phyloP scores from a whole-genome alignment of 2,329 filamentous ascomycete genomes.

The Cyphellophora attinorum region DNA sequence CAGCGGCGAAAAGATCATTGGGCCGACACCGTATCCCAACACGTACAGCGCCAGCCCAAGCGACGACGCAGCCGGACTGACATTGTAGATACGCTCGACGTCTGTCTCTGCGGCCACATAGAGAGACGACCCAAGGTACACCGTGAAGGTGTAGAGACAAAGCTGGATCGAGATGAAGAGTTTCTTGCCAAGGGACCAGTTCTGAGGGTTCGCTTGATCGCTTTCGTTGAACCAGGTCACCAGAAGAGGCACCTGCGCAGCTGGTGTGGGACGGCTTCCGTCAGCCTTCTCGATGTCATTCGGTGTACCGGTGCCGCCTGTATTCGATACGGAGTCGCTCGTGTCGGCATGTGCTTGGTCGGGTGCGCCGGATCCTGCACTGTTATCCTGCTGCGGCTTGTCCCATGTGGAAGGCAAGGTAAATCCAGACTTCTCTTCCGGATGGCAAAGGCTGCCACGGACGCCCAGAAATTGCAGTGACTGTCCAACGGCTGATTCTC shows the following conservation, averaged over 20 bases:
- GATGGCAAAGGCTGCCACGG: too few species aligned
- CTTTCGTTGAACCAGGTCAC: slow-evolving; percentile 17
- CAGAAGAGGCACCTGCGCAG: too few species aligned
- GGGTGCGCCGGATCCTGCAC: too few species aligned
- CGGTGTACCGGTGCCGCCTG: too few species aligned
- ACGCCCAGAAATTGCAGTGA: too few species aligned
- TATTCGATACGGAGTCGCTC: too few species aligned
- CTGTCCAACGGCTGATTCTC: too few species aligned
- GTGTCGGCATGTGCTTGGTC: too few species aligned
- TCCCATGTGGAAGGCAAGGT: too few species aligned
- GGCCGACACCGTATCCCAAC: slow-evolving; percentile 16
- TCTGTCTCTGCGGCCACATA: slow-evolving; percentile 9
- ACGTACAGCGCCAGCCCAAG: slow-evolving; percentile 16
- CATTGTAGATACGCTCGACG: slow-evolving; percentile 9
- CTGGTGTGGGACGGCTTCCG: slow-evolving; percentile 5
- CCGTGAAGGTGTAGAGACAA: slow-evolving; percentile 15
- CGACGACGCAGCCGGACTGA: slow-evolving; percentile 7
- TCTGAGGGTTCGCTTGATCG: slow-evolving; percentile 20
- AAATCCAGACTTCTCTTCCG: too few species aligned
- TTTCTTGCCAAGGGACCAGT: slow-evolving; percentile 17
- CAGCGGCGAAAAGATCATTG: slow-evolving; percentile 47
- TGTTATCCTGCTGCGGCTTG: too few species aligned
- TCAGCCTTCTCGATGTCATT: slow-evolving; percentile 3
- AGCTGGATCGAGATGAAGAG: slow-evolving; percentile 13
- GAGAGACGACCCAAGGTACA: slow-evolving; percentile 16